phyloP scores from a whole-genome alignment of 805 yeast genomes.

The Barnettozyma pratensis region DNA sequence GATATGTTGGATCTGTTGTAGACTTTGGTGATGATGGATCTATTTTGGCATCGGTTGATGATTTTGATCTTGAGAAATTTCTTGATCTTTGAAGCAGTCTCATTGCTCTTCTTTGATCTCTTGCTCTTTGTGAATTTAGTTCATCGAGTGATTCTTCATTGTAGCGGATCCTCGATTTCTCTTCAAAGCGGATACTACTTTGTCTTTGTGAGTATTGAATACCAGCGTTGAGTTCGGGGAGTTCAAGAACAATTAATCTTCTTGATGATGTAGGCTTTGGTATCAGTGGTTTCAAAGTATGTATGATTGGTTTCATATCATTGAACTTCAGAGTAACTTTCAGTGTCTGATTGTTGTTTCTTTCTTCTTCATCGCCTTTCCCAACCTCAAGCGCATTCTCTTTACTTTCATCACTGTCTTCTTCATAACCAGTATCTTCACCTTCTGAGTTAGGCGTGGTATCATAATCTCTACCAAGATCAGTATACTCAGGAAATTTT shows the following conservation, averaged over 20 bases:
- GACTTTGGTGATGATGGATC: too few relatives aligned
- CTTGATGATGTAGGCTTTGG: neutral
- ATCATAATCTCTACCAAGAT: neutral
- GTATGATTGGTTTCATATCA: too few relatives aligned
- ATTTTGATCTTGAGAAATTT: neutral
- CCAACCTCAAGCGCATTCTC: neutral
- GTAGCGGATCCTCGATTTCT: constrained; percentile 2
- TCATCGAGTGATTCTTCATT: neutral
- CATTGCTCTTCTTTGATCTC: constrained; percentile 6
- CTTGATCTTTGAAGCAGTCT: constrained; percentile 1
- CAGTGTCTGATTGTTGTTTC: neutral
- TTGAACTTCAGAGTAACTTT: neutral
- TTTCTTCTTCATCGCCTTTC: too few relatives aligned
- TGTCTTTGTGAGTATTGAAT: constrained; percentile 2
- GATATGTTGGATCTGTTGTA: too few relatives aligned
- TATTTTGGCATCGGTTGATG: neutral
- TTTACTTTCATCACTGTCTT: neutral
- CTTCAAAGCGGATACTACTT: constrained; percentile 6
- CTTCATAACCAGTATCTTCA: neutral
- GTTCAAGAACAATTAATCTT: neutral
- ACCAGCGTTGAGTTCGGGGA: neutral
- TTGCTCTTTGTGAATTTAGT: neutral
- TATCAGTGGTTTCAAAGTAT: too few relatives aligned
- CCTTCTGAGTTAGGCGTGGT: neutral
- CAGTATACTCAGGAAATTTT: neutral